Percentiles rank a stretch among this genome's conserved stretches.
Evolutionary conservation across 352 stramenopile species (phyloP).

Genomic region (Globisporangium orthogonon): DNA sequence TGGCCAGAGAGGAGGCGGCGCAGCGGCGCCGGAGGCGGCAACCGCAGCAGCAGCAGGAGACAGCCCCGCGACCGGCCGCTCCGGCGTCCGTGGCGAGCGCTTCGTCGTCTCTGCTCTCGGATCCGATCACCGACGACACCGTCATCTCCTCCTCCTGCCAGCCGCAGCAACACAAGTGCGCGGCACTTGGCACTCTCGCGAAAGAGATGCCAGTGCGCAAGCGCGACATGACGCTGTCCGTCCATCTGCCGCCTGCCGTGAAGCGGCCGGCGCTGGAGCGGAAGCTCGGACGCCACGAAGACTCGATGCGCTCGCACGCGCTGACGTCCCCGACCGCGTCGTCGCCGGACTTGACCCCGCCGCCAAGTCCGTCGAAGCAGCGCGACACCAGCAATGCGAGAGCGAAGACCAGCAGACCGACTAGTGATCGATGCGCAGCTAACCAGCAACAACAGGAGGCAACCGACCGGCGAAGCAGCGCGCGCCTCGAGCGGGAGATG

Average conservation of each 20-base stretch:
- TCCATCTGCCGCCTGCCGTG: conserved; percentile 7
- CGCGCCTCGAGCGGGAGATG: conserved; percentile 47
- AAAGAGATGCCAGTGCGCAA: conserved; percentile 5
- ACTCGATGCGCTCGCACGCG: conserved; percentile 17
- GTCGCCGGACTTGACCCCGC: conserved; percentile 39
- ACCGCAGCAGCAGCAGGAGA: neutral
- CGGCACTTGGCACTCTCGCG: too few species aligned
- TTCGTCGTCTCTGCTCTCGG: conserved; percentile 7
- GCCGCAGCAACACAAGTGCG: conserved; percentile 6
- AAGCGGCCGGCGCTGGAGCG: conserved; percentile 12
- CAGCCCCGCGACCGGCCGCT: neutral
- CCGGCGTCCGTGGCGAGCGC: conserved; percentile 7
- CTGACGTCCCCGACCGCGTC: conserved; percentile 53
- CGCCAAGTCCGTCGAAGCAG: conserved; percentile 20
- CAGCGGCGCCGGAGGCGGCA: neutral
- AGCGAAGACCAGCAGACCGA: neutral
- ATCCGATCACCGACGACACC: conserved; percentile 6
- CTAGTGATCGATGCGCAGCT: neutral
- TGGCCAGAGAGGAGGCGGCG: conserved; percentile 16
- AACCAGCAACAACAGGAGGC: conserved; percentile 13
- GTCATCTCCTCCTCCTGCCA: conserved; percentile 11
- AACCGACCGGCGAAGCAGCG: conserved; percentile 15
- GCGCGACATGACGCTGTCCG: conserved; percentile 21
- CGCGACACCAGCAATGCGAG: conserved; percentile 9
- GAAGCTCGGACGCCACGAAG: conserved; percentile 1